Evolutionary conservation across 768 basidiomycete species (phyloP).

Genomic region (Amanita rimosa): DNA sequence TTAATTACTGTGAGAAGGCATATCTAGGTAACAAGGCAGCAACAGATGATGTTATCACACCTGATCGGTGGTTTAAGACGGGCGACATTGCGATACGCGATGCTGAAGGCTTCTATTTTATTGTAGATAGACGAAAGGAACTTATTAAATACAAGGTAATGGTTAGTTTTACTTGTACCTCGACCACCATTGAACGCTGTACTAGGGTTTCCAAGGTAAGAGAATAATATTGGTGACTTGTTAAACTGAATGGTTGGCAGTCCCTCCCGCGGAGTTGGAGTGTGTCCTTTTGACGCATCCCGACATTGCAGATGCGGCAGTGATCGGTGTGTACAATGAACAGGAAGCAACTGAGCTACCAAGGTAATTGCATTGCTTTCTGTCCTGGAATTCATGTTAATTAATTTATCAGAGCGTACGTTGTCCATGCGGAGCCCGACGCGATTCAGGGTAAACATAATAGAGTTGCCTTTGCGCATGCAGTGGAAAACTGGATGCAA

Average conservation of each 20-base stretch:
- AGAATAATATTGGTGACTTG: not conserved
- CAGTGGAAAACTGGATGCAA: constrained; percentile 58
- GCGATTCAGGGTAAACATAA: constrained; percentile 22
- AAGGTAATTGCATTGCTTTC: constrained; percentile 27
- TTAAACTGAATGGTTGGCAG: constrained; percentile 22
- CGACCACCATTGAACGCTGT: not conserved
- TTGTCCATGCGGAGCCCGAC: constrained; percentile 39
- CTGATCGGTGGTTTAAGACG: constrained; percentile 80
- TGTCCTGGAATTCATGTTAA: not conserved
- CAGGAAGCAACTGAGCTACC: constrained; percentile 77
- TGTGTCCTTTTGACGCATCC: constrained; percentile 64
- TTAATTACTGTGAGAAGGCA: constrained; percentile 29
- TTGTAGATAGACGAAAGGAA: constrained; percentile 68
- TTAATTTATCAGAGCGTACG: constrained; percentile 38
- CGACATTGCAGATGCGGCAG: constrained; percentile 67
- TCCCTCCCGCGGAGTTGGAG: constrained; percentile 83
- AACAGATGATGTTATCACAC: constrained; percentile 56
- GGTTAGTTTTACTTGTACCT: not conserved
- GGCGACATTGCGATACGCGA: constrained; percentile 71
- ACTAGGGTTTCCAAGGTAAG: constrained; percentile 66
- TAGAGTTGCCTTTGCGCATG: constrained; percentile 30
- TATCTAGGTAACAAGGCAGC: constrained; percentile 67
- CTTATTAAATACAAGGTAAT: constrained; percentile 64
- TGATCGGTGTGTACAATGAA: constrained; percentile 61
- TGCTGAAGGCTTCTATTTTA: constrained; percentile 58